These are phyloP conservation scores for Candida incommunis DNA, from an alignment of 805 yeast genomes.

Conservation along the genomic window DNA sequence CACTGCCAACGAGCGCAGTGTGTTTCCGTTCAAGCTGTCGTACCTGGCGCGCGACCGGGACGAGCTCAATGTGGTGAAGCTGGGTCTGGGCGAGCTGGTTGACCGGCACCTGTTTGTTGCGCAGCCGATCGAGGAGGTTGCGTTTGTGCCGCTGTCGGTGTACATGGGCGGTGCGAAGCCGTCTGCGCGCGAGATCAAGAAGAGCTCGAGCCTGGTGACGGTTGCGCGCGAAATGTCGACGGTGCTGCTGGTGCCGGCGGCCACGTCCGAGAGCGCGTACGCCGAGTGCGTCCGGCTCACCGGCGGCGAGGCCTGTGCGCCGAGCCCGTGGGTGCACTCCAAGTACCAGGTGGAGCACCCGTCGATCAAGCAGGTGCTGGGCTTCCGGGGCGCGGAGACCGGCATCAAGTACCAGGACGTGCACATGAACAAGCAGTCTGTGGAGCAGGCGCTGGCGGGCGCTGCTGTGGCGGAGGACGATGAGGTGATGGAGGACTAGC, in stretches of 20 bases:
- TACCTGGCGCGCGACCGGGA: slow-evolving; percentile 43
- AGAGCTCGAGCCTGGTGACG: slow-evolving; percentile 37
- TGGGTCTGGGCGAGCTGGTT: slow-evolving; percentile 67
- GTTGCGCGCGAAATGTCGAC: slow-evolving; percentile 75
- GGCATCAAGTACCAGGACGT: slow-evolving; percentile 22
- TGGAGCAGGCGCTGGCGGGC: not conserved
- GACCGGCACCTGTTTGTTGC: slow-evolving; percentile 69
- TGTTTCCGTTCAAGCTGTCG: slow-evolving; percentile 80
- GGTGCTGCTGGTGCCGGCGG: slow-evolving; percentile 39
- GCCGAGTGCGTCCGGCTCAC: slow-evolving; percentile 60
- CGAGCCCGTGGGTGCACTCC: slow-evolving; percentile 85
- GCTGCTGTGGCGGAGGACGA: not conserved
- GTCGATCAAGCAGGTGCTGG: slow-evolving; percentile 27
- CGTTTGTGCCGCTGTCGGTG: slow-evolving; percentile 56
- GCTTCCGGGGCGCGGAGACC: slow-evolving; percentile 15
- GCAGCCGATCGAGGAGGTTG: slow-evolving; percentile 57
- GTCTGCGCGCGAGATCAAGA: slow-evolving; percentile 26
- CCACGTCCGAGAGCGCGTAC: slow-evolving; percentile 22
- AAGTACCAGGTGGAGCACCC: slow-evolving; percentile 34
- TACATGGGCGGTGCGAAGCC: slow-evolving; percentile 51
- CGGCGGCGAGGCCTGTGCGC: slow-evolving; percentile 57
- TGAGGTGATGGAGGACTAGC: not conserved
- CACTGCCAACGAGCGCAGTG: slow-evolving; percentile 64
- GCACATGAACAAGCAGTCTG: not conserved
- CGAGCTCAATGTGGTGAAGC: slow-evolving; percentile 47